phyloP scores from a whole-genome alignment of 2,329 filamentous ascomycete species.

The Exophiala sp. region DNA sequence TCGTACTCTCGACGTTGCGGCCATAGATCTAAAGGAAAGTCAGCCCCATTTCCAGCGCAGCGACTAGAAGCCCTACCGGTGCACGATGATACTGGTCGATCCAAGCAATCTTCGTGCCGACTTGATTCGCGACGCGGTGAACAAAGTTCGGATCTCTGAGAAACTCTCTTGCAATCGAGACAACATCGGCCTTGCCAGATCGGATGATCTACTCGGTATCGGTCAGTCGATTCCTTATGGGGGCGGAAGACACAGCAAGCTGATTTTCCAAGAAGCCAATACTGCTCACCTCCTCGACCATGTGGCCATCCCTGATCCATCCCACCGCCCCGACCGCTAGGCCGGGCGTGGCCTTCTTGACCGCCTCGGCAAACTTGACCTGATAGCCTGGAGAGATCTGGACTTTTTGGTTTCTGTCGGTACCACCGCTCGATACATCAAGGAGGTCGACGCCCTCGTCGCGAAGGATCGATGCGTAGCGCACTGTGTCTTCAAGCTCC shows the following conservation, averaged over 20 bases:
- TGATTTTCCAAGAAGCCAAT: no score
- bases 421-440: slow-evolving; percentile 15
- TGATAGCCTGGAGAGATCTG: slow-evolving; percentile 58
- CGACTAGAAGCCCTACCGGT: not conserved
- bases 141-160: slow-evolving; percentile 14
- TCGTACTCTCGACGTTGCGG: slow-evolving; percentile 9
- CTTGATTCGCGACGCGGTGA: slow-evolving; percentile 5
- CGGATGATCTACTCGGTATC: not conserved
- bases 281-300: slow-evolving; percentile 5
- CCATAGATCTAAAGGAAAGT: slow-evolving; percentile 1
- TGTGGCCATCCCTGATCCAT: slow-evolving; percentile 10
- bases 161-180: slow-evolving; percentile 8
- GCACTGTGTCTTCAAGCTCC: slow-evolving; percentile 17
- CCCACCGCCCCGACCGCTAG: slow-evolving; percentile 6
- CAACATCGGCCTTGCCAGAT: slow-evolving; percentile 8
- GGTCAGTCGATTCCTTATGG: no score
- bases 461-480: slow-evolving; percentile 16
- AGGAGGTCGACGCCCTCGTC: slow-evolving; percentile 18
- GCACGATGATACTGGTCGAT: slow-evolving; percentile 13
- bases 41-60: not conserved
- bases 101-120: slow-evolving; percentile 7
- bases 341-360: slow-evolving; percentile 50
- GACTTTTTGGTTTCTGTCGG: slow-evolving; percentile 33
- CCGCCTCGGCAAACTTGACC: slow-evolving; percentile 61
- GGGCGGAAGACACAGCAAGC: no score